Conservation (phyloP, 2,329 filamentous ascomycete genomes). For the Cladorrhinum sp. region DNA sequence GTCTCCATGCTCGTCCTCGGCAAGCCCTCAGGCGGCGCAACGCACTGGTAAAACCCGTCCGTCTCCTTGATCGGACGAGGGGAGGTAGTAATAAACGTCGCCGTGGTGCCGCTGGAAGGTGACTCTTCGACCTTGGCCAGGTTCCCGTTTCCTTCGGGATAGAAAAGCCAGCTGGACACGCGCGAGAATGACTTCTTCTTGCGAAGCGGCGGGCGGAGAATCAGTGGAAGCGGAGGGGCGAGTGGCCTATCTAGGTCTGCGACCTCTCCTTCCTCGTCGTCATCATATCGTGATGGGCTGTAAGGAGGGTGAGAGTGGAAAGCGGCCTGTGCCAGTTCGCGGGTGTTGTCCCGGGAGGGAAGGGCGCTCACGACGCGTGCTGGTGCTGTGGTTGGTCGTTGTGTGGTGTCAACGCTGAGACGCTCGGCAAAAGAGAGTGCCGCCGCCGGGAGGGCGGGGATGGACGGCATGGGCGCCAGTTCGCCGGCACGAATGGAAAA, state of each 20-base stretch:
- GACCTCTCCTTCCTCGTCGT: constrained; percentile 24
- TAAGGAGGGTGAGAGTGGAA: constrained; percentile 27
- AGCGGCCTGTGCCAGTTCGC: constrained; percentile 25
- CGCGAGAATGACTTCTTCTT: constrained; percentile 67
- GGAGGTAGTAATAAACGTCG: constrained; percentile 49
- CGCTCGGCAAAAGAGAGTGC: constrained; percentile 58
- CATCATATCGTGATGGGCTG: constrained; percentile 11
- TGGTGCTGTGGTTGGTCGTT: constrained; percentile 36
- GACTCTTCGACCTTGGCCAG: constrained; percentile 35
- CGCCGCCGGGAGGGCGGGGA: constrained; percentile 55
- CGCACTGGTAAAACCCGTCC: constrained; percentile 59
- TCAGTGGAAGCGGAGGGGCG: constrained; percentile 56
- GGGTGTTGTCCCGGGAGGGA: constrained; percentile 14
- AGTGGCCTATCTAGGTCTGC: constrained; percentile 38
- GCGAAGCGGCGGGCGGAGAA: constrained; percentile 57
- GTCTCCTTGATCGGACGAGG: constrained; percentile 49
- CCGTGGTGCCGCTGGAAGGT: constrained; percentile 36
- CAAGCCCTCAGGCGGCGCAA: constrained; percentile 38
- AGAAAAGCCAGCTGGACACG: constrained; percentile 59
- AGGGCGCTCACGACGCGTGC: constrained; percentile 27
- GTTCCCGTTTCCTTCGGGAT: constrained; percentile 35
- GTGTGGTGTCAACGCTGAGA: constrained; percentile 45
- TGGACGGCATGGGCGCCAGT: constrained; percentile 51
- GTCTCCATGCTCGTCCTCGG: constrained; percentile 43
- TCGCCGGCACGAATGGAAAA: constrained; percentile 42